A percentile compares a stretch with the other conserved stretches of the same genome.
Conservation (phyloP, 441 rosid species). For the Mallotus repandus region DNA sequence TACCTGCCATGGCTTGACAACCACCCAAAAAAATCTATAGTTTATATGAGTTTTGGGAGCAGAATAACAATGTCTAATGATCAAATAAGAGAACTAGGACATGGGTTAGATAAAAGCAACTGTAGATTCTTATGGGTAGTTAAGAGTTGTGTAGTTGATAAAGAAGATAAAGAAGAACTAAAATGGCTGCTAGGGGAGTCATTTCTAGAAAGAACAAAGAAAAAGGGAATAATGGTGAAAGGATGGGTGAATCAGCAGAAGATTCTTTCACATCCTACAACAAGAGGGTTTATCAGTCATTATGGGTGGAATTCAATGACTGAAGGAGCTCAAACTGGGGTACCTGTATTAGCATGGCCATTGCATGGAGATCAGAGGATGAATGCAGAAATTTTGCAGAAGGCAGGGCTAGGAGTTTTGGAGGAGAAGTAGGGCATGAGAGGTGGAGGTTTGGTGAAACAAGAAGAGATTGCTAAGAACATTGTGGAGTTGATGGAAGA, state of each 20-base stretch:
- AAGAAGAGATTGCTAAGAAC: slow-evolving; percentile 27
- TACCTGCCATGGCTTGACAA: slow-evolving; percentile 29
- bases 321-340: too few species aligned
- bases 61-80: slow-evolving; percentile 39
- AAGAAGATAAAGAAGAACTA: too few species aligned
- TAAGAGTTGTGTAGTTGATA: too few species aligned
- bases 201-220: too few species aligned
- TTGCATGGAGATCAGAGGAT: too few species aligned
- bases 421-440: slow-evolving; percentile 34
- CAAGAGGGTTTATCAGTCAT: slow-evolving; percentile 34
- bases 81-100: slow-evolving; percentile 37
- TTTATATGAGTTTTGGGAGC: slow-evolving; percentile 41
- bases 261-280: slow-evolving; percentile 32
- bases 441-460: slow-evolving; percentile 26
- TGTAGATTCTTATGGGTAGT: too few species aligned
- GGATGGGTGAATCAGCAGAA: neutral
- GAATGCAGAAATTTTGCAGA: too few species aligned
- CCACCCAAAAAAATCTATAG: slow-evolving; percentile 32
- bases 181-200: too few species aligned
- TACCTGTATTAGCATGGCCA: too few species aligned
- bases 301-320: too few species aligned
- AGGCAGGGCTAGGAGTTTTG: slow-evolving; percentile 32
- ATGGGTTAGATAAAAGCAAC: slow-evolving; percentile 4
- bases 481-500: slow-evolving; percentile 28
- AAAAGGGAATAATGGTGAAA: too few species aligned